Evolutionary conservation across 2,329 filamentous ascomycete species (phyloP).

Genomic region (Xylariales sp.): DNA sequence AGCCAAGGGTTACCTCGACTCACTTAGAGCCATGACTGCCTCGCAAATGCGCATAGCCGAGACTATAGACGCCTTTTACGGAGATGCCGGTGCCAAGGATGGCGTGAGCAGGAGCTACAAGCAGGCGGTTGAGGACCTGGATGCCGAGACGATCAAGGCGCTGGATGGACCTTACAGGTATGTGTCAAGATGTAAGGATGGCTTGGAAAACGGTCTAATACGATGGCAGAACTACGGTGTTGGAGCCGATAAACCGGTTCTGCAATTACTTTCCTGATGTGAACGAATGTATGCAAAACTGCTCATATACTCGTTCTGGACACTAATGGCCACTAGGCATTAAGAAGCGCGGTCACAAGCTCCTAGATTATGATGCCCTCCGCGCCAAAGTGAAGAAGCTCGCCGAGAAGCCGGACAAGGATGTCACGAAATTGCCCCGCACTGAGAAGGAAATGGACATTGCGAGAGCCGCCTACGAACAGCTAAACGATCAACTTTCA

Average conservation of each 20-base stretch:
- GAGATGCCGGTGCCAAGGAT: conserved; percentile 89
- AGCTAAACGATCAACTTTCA: conserved; percentile 93
- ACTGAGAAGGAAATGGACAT: conserved; percentile 96
- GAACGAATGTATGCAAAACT: conserved; percentile 70
- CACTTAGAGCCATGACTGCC: conserved; percentile 95
- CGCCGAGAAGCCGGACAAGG: conserved; percentile 97
- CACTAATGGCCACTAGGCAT: conserved; percentile 54
- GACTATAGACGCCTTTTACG: conserved; percentile 98
- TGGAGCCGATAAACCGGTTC: conserved; percentile 93
- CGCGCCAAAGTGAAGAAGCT: conserved; percentile 95
- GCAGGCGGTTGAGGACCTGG: conserved; percentile 94
- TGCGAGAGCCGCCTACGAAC: conserved; percentile 88
- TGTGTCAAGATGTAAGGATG: conserved; percentile 5
- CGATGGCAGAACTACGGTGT: conserved; percentile 69
- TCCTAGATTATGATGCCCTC: conserved; percentile 95
- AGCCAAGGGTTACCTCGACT: conserved; percentile 96
- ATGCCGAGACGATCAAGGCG: conserved; percentile 97
- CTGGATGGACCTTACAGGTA: conserved; percentile 91
- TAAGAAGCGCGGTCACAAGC: conserved; percentile 97
- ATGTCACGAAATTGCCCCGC: conserved; percentile 90
- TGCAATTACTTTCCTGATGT: conserved; percentile 99
- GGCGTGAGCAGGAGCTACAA: conserved; percentile 97
- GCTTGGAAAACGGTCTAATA: conserved; percentile 7
- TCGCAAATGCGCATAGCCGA: conserved; percentile 99
- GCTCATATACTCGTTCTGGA: not conserved